Conservation (phyloP, 2,329 filamentous ascomycete species). For the Rhynchosporium secalis region DNA sequence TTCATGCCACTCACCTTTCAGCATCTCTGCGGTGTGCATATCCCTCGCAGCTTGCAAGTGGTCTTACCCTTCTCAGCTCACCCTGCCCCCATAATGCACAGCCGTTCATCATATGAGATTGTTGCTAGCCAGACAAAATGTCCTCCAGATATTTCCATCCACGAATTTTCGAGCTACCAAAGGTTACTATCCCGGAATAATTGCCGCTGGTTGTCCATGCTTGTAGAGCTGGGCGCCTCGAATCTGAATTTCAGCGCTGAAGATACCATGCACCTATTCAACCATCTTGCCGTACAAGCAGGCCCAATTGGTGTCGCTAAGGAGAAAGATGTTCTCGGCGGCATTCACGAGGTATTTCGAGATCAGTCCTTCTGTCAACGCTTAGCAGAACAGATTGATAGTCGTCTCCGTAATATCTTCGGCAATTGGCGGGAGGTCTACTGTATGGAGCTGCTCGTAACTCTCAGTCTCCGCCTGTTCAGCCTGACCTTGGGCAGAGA, state of each 20-base stretch:
- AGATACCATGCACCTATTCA: slow-evolving; percentile 50
- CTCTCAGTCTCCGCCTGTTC: slow-evolving; percentile 47
- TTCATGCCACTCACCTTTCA: slow-evolving; percentile 36
- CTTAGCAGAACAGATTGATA: slow-evolving; percentile 49
- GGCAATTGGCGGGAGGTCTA: slow-evolving; percentile 59
- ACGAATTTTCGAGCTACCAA: slow-evolving; percentile 51
- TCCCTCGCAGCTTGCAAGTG: slow-evolving; percentile 39
- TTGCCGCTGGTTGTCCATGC: slow-evolving; percentile 49
- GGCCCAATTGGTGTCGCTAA: slow-evolving; percentile 46
- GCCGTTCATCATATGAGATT: slow-evolving; percentile 44
- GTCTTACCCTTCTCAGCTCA: slow-evolving; percentile 24
- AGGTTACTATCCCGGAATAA: slow-evolving; percentile 45
- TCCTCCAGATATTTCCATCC: slow-evolving; percentile 45
- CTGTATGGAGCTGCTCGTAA: slow-evolving; percentile 58
- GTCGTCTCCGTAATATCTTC: slow-evolving; percentile 47
- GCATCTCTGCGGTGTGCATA: slow-evolving; percentile 39
- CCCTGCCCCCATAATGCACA: slow-evolving; percentile 28
- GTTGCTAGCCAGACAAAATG: slow-evolving; percentile 48
- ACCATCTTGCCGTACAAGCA: slow-evolving; percentile 53
- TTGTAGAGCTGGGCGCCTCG: slow-evolving; percentile 51
- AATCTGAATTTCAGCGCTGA: slow-evolving; percentile 61
- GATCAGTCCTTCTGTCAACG: slow-evolving; percentile 51
- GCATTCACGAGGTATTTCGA: slow-evolving; percentile 50
- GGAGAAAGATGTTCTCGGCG: slow-evolving; percentile 42
- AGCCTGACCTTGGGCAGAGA: slow-evolving; percentile 26